Percentiles rank a stretch among this genome's conserved stretches.
These are phyloP conservation scores for Xerocomellus dryophilus DNA, from an alignment of 768 basidiomycete genomes.

Conservation along the genomic window DNA sequence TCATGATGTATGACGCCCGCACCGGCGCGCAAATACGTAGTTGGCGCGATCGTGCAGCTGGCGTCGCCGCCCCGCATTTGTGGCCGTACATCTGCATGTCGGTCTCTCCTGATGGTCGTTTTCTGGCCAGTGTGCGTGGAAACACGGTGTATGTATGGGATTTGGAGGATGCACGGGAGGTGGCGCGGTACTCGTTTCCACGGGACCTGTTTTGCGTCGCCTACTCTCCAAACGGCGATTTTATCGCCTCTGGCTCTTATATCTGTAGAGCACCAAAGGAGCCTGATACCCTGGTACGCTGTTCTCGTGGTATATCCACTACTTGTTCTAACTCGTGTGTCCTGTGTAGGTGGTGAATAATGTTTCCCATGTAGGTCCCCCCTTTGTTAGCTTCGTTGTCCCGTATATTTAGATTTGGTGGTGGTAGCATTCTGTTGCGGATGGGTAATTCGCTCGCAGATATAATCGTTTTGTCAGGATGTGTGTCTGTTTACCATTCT, in stretches of 20 bases:
- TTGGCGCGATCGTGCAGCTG: constrained; percentile 15
- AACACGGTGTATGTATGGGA: constrained; percentile 17
- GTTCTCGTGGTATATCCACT: neutral
- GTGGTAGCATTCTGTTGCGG: neutral
- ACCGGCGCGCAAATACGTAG: constrained; percentile 18
- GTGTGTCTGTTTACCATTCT: neutral
- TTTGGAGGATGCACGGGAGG: constrained; percentile 13
- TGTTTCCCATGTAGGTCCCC: constrained; percentile 8
- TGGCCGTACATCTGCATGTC: constrained; percentile 27
- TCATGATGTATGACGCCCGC: constrained; percentile 23
- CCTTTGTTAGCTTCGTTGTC: neutral
- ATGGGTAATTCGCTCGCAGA: neutral
- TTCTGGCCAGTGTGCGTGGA: constrained; percentile 22
- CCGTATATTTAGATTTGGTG: neutral
- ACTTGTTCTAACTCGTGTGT: neutral
- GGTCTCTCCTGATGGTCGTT: constrained; percentile 17
- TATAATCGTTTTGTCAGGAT: neutral
- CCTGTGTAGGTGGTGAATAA: constrained; percentile 1
- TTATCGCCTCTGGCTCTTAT: constrained; percentile 16
- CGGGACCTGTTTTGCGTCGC: constrained; percentile 24
- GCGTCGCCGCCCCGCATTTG: constrained; percentile 2
- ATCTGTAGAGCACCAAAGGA: constrained; percentile 15
- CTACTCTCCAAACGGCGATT: constrained; percentile 22
- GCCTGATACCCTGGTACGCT: constrained; percentile 7
- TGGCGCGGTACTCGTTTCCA: constrained; percentile 21